These are phyloP conservation scores for Arachis stenosperma DNA, from an alignment of 306 rosid species.

Conservation along the genomic window DNA sequence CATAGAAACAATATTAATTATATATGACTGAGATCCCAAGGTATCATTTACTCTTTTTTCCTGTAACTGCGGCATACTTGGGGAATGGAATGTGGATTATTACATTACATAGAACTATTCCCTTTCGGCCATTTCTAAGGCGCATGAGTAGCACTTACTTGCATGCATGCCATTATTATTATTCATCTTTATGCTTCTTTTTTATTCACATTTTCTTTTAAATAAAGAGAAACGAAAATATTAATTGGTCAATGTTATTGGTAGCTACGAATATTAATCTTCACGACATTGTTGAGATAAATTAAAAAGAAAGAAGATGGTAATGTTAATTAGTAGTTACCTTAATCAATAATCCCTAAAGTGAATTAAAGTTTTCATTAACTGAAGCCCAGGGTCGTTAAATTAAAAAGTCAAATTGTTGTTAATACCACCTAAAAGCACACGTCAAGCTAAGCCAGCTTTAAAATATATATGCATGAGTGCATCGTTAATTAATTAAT, in stretches of 20 bases:
- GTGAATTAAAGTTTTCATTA: background rate
- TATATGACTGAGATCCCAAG: conserved; percentile 48
- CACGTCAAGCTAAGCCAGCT: conserved; percentile 10
- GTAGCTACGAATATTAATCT: background rate
- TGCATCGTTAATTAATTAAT: background rate
- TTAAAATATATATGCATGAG: background rate
- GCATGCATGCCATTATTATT: background rate
- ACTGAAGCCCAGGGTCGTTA: background rate
- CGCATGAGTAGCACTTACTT: conserved; percentile 21
- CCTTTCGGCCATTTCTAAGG: conserved; percentile 29
- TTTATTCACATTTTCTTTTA: background rate
- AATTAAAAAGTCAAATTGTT: background rate
- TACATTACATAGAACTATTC: conserved; percentile 16
- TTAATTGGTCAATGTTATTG: conserved; percentile 26
- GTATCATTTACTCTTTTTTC: conserved; percentile 44
- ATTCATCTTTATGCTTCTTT: background rate
- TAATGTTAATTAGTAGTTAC: too few relatives aligned
- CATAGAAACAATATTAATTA: background rate
- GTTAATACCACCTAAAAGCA: conserved; percentile 10
- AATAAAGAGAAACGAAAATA: conserved; percentile 17
- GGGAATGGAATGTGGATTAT: conserved; percentile 42
- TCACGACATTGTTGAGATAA: background rate
- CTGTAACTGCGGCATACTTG: conserved; percentile 55
- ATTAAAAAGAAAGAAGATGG: too few relatives aligned
- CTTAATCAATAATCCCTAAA: background rate